Conservation (phyloP, 2,329 filamentous ascomycete species). For the Aspergillus intermedius region DNA sequence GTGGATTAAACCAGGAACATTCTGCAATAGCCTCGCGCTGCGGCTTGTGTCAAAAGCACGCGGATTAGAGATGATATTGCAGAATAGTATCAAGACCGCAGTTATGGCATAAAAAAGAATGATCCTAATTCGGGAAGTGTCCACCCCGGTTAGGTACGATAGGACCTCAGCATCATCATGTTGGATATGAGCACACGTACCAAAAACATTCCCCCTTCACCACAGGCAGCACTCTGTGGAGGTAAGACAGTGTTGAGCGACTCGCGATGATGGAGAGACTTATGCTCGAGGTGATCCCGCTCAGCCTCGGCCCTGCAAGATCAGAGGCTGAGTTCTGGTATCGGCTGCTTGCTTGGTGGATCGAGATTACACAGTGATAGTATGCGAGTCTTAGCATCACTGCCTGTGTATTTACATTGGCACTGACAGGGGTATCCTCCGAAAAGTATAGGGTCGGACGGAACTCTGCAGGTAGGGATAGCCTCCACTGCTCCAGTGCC, state of each 20-base stretch:
- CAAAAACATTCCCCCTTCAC: not conserved
- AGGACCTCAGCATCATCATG: too few species aligned
- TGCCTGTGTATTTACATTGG: conserved; percentile 31
- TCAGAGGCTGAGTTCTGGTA: conserved; percentile 37
- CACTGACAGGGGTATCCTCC: conserved; percentile 7
- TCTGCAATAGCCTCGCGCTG: conserved; percentile 37
- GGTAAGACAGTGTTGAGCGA: not conserved
- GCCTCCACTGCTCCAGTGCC: conserved; percentile 46
- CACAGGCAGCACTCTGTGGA: not conserved
- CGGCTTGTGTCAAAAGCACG: conserved; percentile 24
- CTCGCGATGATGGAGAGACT: not conserved
- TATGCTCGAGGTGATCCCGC: not conserved
- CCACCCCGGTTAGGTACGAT: too few species aligned
- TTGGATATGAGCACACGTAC: too few species aligned
- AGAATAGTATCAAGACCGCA: conserved; percentile 45
- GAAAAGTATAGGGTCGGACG: conserved; percentile 39
- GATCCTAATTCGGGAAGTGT: too few species aligned
- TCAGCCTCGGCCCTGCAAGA: not conserved
- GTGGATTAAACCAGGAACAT: not conserved
- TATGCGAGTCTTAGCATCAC: conserved; percentile 46
- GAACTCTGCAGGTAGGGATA: conserved; percentile 34
- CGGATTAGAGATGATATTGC: conserved; percentile 42
- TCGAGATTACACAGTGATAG: conserved; percentile 44
- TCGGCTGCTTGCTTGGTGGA: conserved; percentile 45
- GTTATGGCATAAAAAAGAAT: conserved; percentile 48